Conservation (phyloP, 768 basidiomycete genomes). For the Pleurotus salmoneostramineus region DNA sequence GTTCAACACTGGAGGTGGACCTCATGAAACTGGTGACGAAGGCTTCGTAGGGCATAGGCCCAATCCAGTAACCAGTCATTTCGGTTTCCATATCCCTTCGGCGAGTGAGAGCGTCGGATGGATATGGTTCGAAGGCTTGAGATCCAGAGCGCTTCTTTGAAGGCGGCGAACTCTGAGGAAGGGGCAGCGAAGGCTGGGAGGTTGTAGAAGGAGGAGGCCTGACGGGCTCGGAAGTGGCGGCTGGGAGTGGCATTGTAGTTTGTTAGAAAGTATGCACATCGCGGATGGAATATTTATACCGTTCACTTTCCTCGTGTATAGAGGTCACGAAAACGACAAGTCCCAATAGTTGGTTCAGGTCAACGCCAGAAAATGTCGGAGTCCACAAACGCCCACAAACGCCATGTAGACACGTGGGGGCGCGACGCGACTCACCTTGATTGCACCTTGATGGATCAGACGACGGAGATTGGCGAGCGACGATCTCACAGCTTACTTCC, state of each 20-base stretch:
- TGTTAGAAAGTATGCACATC: background rate
- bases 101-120: background rate
- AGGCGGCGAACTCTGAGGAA: background rate
- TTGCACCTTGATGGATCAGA: too few species aligned
- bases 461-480: too few species aligned
- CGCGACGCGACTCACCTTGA: too few species aligned
- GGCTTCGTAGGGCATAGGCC: background rate
- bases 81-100: background rate
- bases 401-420: too few species aligned
- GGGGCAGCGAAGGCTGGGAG: background rate
- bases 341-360: too few species aligned
- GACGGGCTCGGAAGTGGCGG: too few species aligned
- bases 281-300: too few species aligned
- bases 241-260: background rate
- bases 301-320: too few species aligned
- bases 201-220: background rate
- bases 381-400: background rate
- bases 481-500: too few species aligned
- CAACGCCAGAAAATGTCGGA: background rate
- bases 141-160: background rate
- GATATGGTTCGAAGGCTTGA: background rate
- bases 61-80: background rate
- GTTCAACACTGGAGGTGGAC: background rate
- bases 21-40: background rate
- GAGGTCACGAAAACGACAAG: too few species aligned